A percentile compares a stretch with the other conserved stretches of the same genome.
phyloP scores from a whole-genome alignment of 805 yeast species.

The Candida pseudofarinosa region DNA sequence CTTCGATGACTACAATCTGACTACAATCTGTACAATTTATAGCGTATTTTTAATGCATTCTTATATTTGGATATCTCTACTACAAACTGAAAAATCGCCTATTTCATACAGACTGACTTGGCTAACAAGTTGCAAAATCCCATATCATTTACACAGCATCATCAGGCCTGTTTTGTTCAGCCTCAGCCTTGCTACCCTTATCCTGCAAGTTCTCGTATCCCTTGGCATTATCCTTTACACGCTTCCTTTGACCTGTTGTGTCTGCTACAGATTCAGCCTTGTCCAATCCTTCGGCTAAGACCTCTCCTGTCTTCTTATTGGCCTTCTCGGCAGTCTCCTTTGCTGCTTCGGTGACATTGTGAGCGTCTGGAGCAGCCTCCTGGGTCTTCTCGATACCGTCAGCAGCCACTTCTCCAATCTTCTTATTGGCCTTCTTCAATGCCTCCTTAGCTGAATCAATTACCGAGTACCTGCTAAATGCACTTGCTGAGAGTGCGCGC shows the following conservation, averaged over 20 bases:
- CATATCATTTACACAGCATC: conserved; percentile 22
- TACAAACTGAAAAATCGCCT: background rate
- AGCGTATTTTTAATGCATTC: background rate
- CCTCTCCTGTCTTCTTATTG: conserved; percentile 29
- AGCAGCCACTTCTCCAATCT: conserved; percentile 41
- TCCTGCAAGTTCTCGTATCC: conserved; percentile 41
- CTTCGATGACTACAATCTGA: no score
- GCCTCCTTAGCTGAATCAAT: conserved; percentile 35
- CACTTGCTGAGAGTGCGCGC: conserved; percentile 1
- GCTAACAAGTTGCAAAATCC: no score
- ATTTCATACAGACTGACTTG: no score
- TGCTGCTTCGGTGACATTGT: conserved; percentile 14
- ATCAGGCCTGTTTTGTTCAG: conserved; percentile 45
- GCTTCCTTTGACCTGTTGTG: conserved; percentile 11
- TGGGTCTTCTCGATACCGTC: conserved; percentile 37
- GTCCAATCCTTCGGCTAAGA: conserved; percentile 30
- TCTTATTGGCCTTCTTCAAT: conserved; percentile 27
- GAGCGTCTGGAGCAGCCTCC: conserved; percentile 15
- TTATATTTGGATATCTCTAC: background rate
- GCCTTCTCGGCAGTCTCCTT: conserved; percentile 21
- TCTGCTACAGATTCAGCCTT: conserved; percentile 15
- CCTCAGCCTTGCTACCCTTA: conserved; percentile 39
- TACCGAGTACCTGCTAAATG: conserved; percentile 16
- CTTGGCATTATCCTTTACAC: conserved; percentile 23
- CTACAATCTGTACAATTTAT: no score